Percentiles rank a stretch among this genome's conserved stretches.
Conservation (phyloP, 1,139 yeast genomes). For the Tardiomyces digboiensis region DNA sequence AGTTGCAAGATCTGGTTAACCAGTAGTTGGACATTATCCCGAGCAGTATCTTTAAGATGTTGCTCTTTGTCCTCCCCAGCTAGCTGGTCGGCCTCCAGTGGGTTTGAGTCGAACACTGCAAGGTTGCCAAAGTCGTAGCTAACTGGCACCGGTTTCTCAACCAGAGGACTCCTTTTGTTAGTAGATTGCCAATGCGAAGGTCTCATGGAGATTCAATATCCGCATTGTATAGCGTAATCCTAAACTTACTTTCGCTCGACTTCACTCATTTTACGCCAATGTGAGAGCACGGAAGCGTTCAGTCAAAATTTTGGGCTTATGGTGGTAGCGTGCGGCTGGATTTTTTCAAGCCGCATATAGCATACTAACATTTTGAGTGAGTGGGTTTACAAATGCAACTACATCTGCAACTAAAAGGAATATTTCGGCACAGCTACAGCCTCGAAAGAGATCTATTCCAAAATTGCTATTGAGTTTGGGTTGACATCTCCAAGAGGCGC, state of each 20-base stretch:
- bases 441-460: no score
- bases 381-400: no score
- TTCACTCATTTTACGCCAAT: not conserved
- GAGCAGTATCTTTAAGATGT: constrained; percentile 56
- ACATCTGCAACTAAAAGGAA: no score
- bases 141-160: constrained; percentile 82
- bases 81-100: constrained; percentile 40
- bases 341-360: no score
- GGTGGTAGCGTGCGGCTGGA: not conserved
- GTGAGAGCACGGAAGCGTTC: no score
- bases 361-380: no score
- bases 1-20: constrained; percentile 84
- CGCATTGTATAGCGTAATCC: no score
- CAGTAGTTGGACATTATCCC: constrained; percentile 89
- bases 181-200: not conserved
- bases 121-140: constrained; percentile 75
- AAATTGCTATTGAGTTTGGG: no score
- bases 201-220: no score
- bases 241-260: not conserved
- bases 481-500: no score
- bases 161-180: constrained; percentile 49
- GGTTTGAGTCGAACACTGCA: constrained; percentile 61
- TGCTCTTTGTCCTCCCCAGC: constrained; percentile 50
- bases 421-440: no score
- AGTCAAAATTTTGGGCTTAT: not conserved